Percentiles rank a stretch among this genome's conserved stretches.
These are phyloP conservation scores for Fusarium coicis DNA, from an alignment of 2,329 filamentous ascomycete species.

Conservation along the genomic window DNA sequence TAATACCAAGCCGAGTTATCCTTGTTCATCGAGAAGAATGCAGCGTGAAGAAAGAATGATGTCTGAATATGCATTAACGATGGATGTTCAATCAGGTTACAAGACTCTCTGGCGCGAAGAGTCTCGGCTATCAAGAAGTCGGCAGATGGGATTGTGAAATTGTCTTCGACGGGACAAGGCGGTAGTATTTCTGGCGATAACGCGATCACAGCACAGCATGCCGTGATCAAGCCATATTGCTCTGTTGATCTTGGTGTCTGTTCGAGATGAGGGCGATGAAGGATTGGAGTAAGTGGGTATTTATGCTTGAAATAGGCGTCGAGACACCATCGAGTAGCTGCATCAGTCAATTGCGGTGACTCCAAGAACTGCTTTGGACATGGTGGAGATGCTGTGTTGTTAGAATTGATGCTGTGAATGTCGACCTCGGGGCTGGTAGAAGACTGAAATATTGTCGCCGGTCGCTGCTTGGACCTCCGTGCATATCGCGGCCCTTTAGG, in stretches of 20 bases:
- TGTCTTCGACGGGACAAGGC: background rate
- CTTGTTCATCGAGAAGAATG: conserved; percentile 46
- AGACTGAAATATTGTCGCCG: background rate
- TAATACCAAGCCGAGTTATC: conserved; percentile 51
- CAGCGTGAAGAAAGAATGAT: conserved; percentile 49
- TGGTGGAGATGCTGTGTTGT: accelerated
- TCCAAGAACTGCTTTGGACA: background rate
- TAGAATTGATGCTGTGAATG: background rate
- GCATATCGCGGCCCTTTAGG: conserved; percentile 29
- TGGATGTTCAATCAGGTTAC: conserved; percentile 41
- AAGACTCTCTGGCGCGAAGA: conserved; percentile 39
- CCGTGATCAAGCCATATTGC: conserved; percentile 43
- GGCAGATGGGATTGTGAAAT: conserved; percentile 20
- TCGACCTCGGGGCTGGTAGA: accelerated
- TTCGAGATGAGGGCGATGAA: conserved; percentile 39
- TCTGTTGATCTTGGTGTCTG: conserved; percentile 18
- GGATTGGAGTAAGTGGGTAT: conserved; percentile 49
- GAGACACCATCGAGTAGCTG: conserved; percentile 41
- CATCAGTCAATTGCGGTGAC: conserved; percentile 10
- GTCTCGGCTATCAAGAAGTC: conserved; percentile 46
- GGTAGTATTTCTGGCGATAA: conserved; percentile 44
- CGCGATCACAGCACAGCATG: conserved; percentile 46
- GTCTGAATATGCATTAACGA: conserved; percentile 45
- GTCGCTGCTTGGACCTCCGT: background rate
- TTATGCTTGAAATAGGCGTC: conserved; percentile 50